Conservation (phyloP, 2,329 filamentous ascomycete species). For the Fusarium torulosum region DNA sequence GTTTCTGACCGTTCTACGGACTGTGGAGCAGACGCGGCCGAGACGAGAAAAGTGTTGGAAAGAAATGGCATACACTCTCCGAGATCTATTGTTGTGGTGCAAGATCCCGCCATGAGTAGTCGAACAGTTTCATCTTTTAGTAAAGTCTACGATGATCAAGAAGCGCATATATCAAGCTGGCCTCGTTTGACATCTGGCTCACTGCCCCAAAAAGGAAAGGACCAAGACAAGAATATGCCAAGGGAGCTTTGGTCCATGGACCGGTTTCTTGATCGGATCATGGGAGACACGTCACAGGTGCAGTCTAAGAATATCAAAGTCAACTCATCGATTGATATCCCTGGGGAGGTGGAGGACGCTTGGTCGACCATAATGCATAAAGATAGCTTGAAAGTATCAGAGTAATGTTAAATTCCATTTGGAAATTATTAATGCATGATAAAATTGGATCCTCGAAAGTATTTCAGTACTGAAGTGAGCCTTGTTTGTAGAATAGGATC, state of each 20-base stretch:
- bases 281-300: not conserved
- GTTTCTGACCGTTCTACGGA: not conserved
- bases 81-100: slow-evolving; percentile 3
- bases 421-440: too few relatives aligned
- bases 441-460: too few relatives aligned
- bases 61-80: rapidly evolving
- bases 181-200: rapidly evolving
- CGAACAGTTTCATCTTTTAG: not conserved
- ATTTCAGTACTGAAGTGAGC: too few relatives aligned
- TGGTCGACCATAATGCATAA: slow-evolving; percentile 26
- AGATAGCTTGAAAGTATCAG: rapidly evolving
- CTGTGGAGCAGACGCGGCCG: slow-evolving; percentile 7
- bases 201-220: rapidly evolving
- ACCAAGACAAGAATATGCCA: rapidly evolving
- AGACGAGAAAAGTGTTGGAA: not conserved
- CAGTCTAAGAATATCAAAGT: rapidly evolving
- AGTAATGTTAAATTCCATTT: not conserved
- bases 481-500: too few relatives aligned
- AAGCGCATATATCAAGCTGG: not conserved
- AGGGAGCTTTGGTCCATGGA: slow-evolving; percentile 29
- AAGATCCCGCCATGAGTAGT: slow-evolving; percentile 29
- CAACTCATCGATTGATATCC: not conserved
- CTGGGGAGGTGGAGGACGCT: slow-evolving; percentile 25
- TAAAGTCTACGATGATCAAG: rapidly evolving
- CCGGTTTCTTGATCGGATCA: slow-evolving; percentile 17